Conservation (phyloP, 257 asterid genomes). For the Solanum rostratum region DNA sequence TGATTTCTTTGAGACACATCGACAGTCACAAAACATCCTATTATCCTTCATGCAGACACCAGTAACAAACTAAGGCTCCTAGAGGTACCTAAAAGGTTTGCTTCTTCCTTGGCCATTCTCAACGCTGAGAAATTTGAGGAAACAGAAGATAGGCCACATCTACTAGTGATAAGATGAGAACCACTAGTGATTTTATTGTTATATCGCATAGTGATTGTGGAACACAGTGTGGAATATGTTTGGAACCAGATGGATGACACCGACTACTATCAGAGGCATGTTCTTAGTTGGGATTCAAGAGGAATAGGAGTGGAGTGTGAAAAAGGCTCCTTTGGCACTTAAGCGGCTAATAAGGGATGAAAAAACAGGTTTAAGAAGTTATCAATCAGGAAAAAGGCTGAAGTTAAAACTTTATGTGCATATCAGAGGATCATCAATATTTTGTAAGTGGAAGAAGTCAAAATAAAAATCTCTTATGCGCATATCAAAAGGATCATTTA, state of each 20-base stretch:
- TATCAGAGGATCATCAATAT: neutral
- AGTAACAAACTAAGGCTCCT: neutral
- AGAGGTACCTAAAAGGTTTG: neutral
- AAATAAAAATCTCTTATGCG: neutral
- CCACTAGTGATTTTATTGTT: neutral
- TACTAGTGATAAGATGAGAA: neutral
- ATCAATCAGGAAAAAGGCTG: neutral
- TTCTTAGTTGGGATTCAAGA: neutral
- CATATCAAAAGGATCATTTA: neutral
- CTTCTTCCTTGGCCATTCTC: neutral
- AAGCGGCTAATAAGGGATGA: neutral
- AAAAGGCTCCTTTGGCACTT: neutral
- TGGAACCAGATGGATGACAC: neutral
- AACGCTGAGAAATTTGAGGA: neutral
- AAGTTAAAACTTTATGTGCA: neutral
- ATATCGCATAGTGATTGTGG: neutral
- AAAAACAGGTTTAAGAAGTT: neutral
- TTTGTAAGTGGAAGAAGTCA: neutral
- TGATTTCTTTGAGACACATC: neutral
- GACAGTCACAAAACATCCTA: neutral
- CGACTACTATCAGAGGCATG: neutral
- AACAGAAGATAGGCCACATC: neutral
- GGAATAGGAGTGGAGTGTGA: neutral
- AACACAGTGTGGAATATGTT: neutral
- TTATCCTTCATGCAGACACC: neutral